These are phyloP conservation scores for Zasmidium cellare DNA, from an alignment of 2,329 filamentous ascomycete species.

Conservation along the genomic window DNA sequence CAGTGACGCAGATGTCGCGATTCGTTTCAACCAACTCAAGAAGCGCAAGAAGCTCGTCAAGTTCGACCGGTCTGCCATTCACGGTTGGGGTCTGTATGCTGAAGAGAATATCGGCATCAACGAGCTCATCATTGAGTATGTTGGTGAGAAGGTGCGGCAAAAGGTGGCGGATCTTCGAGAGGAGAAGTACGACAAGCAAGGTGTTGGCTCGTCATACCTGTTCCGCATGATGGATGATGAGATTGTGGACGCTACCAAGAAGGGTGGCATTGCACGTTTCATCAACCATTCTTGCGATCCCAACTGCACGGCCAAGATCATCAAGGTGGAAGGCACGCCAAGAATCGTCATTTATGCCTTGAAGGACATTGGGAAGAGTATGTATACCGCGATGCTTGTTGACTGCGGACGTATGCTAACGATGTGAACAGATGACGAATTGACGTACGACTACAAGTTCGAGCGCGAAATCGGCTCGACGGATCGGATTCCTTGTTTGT, in stretches of 20 bases:
- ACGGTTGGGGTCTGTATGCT: slow-evolving; percentile 97
- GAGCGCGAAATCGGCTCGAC: slow-evolving; percentile 93
- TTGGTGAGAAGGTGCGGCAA: slow-evolving; percentile 94
- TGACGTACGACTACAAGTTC: slow-evolving; percentile 99
- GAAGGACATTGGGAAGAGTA: slow-evolving; percentile 92
- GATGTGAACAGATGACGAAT: slow-evolving; percentile 77
- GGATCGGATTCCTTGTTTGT: slow-evolving; percentile 95
- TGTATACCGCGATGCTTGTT: slow-evolving; percentile 42
- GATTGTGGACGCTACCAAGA: slow-evolving; percentile 97
- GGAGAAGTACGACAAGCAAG: slow-evolving; percentile 87
- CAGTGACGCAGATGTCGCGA: slow-evolving; percentile 77
- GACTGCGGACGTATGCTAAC: slow-evolving; percentile 4
- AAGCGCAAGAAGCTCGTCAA: slow-evolving; percentile 99
- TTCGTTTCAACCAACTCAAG: slow-evolving; percentile 98
- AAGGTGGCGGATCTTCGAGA: slow-evolving; percentile 97
- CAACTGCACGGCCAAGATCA: slow-evolving; percentile 98
- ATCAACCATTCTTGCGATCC: slow-evolving; percentile 99
- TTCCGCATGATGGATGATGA: slow-evolving; percentile 98
- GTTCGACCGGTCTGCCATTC: slow-evolving; percentile 95
- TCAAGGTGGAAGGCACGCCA: slow-evolving; percentile 97
- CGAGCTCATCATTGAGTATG: slow-evolving; percentile 99
- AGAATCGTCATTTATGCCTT: slow-evolving; percentile 98
- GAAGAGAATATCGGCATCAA: slow-evolving; percentile 97
- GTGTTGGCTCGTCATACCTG: slow-evolving; percentile 94
- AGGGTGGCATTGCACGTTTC: slow-evolving; percentile 95